These are phyloP conservation scores for Claviceps arundinis DNA, from an alignment of 2,329 filamentous ascomycete species.

Conservation along the genomic window DNA sequence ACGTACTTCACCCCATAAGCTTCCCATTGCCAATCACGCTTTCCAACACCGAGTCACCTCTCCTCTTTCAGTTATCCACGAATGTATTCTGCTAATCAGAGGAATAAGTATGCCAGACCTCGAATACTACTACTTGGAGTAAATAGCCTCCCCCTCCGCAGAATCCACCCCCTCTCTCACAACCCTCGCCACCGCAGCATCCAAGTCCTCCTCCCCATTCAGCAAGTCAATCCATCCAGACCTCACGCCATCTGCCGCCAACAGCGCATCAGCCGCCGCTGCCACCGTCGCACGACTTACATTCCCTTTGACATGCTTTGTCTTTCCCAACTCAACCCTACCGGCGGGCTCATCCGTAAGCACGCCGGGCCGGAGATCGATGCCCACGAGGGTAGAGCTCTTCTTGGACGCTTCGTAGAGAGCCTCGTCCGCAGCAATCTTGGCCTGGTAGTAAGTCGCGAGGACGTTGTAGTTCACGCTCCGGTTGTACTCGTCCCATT, in stretches of 20 bases:
- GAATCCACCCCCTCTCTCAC: constrained; percentile 36
- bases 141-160: constrained; percentile 37
- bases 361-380: constrained; percentile 39
- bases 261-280: constrained; percentile 38
- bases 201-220: constrained; percentile 36
- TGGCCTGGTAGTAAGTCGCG: constrained; percentile 45
- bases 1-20: too few relatives aligned
- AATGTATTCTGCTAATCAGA: neutral
- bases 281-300: constrained; percentile 49
- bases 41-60: too few relatives aligned
- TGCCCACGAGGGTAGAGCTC: constrained; percentile 29
- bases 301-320: constrained; percentile 20
- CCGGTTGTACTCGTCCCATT: constrained; percentile 33
- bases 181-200: constrained; percentile 33
- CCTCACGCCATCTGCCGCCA: constrained; percentile 34
- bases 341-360: constrained; percentile 37
- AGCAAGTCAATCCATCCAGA: constrained; percentile 42
- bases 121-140: constrained; percentile 7
- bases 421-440: constrained; percentile 45
- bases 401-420: constrained; percentile 35
- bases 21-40: too few relatives aligned
- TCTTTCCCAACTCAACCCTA: constrained; percentile 34
- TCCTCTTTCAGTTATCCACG: too few relatives aligned
- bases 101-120: neutral
- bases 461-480: constrained; percentile 27